These are phyloP conservation scores for Allium cepa DNA, from an alignment of 106 monocot species.

Conservation along the genomic window DNA sequence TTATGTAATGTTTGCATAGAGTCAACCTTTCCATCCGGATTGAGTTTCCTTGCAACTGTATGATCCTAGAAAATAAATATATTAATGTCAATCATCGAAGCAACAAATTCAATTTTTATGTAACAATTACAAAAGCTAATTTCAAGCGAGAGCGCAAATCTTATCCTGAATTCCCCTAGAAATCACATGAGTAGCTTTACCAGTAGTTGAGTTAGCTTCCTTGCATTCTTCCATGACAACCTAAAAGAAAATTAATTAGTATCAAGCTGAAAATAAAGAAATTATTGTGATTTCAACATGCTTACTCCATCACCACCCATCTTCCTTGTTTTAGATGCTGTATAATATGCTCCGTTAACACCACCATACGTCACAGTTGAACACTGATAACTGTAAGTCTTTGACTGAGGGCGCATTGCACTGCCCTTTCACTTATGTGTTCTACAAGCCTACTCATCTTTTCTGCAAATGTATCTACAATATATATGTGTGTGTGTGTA, in stretches of 20 bases:
- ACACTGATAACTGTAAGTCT: constrained; percentile 9
- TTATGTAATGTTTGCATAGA: constrained; percentile 5
- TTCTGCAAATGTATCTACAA: constrained; percentile 22
- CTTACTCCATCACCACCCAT: constrained; percentile 56
- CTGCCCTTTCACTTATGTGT: constrained; percentile 13
- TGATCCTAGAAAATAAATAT: constrained; percentile 54
- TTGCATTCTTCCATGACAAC: constrained; percentile 76
- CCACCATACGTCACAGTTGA: constrained; percentile 57
- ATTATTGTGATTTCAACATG: not conserved
- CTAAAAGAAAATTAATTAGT: constrained; percentile 12
- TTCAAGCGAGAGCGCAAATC: constrained; percentile 14
- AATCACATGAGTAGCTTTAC: constrained; percentile 63
- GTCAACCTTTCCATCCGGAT: constrained; percentile 86
- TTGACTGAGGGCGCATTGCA: constrained; percentile 18
- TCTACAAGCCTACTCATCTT: constrained; percentile 27
- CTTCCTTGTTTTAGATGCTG: constrained; percentile 56
- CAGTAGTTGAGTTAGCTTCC: constrained; percentile 76
- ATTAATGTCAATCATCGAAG: not conserved
- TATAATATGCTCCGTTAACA: constrained; percentile 46
- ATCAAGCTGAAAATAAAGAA: not conserved
- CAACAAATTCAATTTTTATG: not conserved
- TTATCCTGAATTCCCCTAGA: constrained; percentile 68
- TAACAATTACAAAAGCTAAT: too few relatives aligned
- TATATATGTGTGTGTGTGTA: too few relatives aligned
- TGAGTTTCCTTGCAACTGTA: constrained; percentile 65